Evolutionary conservation across 768 basidiomycete genomes (phyloP), one percentile per base, ranked within the genome.

Genomic region (Rhodotorula diobovata): DNA sequence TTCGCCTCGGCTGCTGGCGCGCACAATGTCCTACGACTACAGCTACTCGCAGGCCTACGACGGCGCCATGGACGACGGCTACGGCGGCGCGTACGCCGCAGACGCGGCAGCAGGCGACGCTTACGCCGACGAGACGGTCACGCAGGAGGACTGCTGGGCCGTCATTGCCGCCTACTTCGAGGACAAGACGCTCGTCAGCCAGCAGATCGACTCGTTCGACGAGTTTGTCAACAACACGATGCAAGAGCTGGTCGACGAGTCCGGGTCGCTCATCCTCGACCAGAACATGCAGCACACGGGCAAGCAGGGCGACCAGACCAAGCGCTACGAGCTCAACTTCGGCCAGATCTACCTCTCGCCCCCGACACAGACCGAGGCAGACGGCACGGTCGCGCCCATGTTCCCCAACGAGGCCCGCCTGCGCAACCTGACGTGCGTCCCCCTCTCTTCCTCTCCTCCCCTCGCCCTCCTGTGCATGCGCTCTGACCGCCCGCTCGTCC

Each of bases 201-300:
- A 99, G 80, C 96, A 99, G 80, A 87, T 98, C 64, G 93, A 95
- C 82, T 94, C 91, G 20, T 99, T 95, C 81, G 93, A 99, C 80
- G 95, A 98, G 82, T 99, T 98, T 78, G 91, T 99, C 45, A 93
- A 97, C 79, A 97, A 97, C 77, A 97, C 93, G 23, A 96, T 99
- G 93, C 95, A 98, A 81, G 96, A 98, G 80, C 85, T 99, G 35
- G 94, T 99, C 32, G 96, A 97, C 80, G 96, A 99, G 82, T 91
- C 91, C 74, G 83, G 89, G n/a, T 91, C 92, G 77, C 87, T 99
- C 78, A 93, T 95, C 74, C 84, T 99, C 59, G 95, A 98, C 82
- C 96, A 98, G 81, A 90, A 90, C 62, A 89, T 91, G 80, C 96
- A 99, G 81, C 93, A 96, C 80, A 90, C 93, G 16, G 95, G 95